Conservation (phyloP, 768 basidiomycete species). For the Holtermannia corniformis region DNA sequence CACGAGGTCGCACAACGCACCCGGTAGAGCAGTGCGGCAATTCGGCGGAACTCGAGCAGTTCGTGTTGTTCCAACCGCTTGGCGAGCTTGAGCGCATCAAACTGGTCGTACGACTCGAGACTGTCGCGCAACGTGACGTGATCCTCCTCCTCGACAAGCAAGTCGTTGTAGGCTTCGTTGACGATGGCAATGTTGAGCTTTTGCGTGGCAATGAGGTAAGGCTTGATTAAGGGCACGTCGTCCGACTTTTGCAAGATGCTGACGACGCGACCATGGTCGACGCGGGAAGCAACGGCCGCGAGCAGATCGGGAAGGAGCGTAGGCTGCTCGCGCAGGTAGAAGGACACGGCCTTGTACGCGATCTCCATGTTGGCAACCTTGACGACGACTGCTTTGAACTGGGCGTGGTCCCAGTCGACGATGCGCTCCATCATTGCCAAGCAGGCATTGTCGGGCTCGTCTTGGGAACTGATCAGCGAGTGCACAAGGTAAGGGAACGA, state of each 20-base stretch:
- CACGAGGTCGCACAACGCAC: too few species aligned
- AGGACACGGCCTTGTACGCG: conserved; percentile 67
- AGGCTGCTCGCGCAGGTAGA: conserved; percentile 62
- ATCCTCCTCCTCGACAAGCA: conserved; percentile 99
- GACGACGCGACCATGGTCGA: conserved; percentile 92
- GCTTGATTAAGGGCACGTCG: conserved; percentile 88
- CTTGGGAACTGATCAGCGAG: conserved; percentile 14
- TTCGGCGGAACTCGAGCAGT: conserved; percentile 82
- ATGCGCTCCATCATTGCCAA: conserved; percentile 98
- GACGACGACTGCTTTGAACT: conserved; percentile 97
- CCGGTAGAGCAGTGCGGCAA: conserved; percentile 95
- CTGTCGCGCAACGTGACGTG: conserved; percentile 95
- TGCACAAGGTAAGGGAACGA: conserved; percentile 44
- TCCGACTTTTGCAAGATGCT: conserved; percentile 73
- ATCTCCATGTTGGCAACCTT: conserved; percentile 97
- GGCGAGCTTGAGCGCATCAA: conserved; percentile 81
- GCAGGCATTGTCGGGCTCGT: conserved; percentile 75
- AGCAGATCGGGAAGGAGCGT: conserved; percentile 86
- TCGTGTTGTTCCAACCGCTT: conserved; percentile 78
- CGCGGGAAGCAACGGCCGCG: conserved; percentile 80
- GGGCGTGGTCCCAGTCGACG: conserved; percentile 98
- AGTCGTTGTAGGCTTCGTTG: conserved; percentile 94
- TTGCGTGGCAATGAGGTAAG: conserved; percentile 95
- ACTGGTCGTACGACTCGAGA: conserved; percentile 97
- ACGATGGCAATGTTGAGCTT: conserved; percentile 93